phyloP scores from a whole-genome alignment of 495 filamentous ascomycete genomes.

The Xylaria venustula region DNA sequence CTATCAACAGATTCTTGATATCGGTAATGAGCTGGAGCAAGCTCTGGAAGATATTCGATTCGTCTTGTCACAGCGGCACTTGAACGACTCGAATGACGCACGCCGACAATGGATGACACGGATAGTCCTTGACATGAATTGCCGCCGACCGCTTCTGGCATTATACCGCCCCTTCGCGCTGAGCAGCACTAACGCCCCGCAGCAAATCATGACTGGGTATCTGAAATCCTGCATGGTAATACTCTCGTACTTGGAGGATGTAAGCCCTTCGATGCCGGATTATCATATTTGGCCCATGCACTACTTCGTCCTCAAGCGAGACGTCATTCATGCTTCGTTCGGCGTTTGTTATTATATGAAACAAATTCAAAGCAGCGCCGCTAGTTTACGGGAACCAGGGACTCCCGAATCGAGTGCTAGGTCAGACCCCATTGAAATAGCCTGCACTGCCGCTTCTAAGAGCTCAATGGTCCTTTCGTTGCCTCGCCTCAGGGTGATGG shows the following conservation, averaged over 20 bases:
- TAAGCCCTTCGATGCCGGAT: slow-evolving; percentile 28
- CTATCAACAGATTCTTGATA: slow-evolving; percentile 32
- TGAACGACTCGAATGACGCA: slow-evolving; percentile 22
- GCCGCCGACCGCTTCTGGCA: slow-evolving; percentile 34
- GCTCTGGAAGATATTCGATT: slow-evolving; percentile 37
- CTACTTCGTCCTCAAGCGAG: slow-evolving; percentile 32
- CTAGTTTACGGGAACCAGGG: background rate
- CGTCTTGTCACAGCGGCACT: slow-evolving; percentile 25
- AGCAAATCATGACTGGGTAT: slow-evolving; percentile 35
- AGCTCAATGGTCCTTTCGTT: slow-evolving; percentile 27
- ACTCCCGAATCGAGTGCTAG: background rate
- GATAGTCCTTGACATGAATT: slow-evolving; percentile 35
- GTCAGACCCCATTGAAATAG: slow-evolving; percentile 18
- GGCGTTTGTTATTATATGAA: slow-evolving; percentile 40
- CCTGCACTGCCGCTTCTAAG: slow-evolving; percentile 21
- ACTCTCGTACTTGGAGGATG: slow-evolving; percentile 36
- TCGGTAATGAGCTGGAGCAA: slow-evolving; percentile 36
- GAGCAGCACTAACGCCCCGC: slow-evolving; percentile 26
- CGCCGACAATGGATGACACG: slow-evolving; percentile 32
- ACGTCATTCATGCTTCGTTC: slow-evolving; percentile 36
- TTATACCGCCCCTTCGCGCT: slow-evolving; percentile 43
- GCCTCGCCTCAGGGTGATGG: slow-evolving; percentile 26
- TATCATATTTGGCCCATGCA: slow-evolving; percentile 35
- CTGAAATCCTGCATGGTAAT: slow-evolving; percentile 39
- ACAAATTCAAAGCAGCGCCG: slow-evolving; percentile 14